Percentiles rank a stretch among this genome's conserved stretches.
These are phyloP conservation scores for Hygrocybe punicea DNA, from an alignment of 768 basidiomycete species.

Conservation along the genomic window DNA sequence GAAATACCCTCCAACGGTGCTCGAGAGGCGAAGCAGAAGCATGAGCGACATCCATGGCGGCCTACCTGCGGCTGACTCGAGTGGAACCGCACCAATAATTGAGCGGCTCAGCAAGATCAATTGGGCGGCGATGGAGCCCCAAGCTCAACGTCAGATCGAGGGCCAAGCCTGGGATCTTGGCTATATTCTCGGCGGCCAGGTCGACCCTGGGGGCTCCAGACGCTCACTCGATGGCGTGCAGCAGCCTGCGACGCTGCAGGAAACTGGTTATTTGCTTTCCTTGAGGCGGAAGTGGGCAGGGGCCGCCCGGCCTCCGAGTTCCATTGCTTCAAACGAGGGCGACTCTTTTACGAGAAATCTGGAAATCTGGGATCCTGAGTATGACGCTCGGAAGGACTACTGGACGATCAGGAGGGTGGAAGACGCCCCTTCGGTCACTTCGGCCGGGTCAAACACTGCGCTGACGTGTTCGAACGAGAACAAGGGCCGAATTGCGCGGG, in stretches of 20 bases:
- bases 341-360: conserved; percentile 44
- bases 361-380: conserved; percentile 42
- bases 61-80: background rate
- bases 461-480: conserved; percentile 1
- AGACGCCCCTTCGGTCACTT: background rate
- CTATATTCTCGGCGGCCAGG: conserved; percentile 1
- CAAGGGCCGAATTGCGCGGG: conserved; percentile 25
- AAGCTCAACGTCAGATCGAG: no score
- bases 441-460: background rate
- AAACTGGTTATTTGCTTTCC: background rate
- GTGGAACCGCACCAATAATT: background rate
- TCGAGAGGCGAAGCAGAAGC: background rate
- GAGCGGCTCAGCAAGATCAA: background rate
- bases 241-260: conserved; percentile 23
- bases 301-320: conserved; percentile 42
- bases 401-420: conserved; percentile 43
- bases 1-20: background rate
- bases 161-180: background rate
- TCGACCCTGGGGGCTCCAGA: background rate
- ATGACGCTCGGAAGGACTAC: conserved; percentile 57
- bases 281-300: conserved; percentile 14
- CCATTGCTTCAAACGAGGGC: conserved; percentile 35
- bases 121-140: no score
- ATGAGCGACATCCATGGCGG: background rate
- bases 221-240: conserved; percentile 1